Conservation (phyloP, 2,329 filamentous ascomycete species). For the Akanthomyces dipterigenus region DNA sequence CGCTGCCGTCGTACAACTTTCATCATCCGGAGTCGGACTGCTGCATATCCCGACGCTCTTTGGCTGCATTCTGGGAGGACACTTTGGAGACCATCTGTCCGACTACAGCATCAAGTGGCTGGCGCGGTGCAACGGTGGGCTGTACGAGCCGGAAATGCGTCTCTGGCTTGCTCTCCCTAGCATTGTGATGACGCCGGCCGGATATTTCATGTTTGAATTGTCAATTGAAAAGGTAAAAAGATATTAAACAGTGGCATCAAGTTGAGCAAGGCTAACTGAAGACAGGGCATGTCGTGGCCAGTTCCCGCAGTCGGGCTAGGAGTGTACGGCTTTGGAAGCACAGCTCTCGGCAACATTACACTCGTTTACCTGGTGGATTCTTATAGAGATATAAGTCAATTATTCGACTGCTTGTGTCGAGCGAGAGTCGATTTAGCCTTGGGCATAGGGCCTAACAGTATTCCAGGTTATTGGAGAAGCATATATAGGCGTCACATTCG, state of each 20-base stretch:
- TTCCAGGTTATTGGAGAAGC: not conserved
- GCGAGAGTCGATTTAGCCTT: not conserved
- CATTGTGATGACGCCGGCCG: not conserved
- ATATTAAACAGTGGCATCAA: too few species aligned
- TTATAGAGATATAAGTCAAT: conserved; percentile 26
- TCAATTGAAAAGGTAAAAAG: not conserved
- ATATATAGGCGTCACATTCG: not conserved
- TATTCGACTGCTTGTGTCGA: too few species aligned
- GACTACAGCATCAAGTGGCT: conserved; percentile 30
- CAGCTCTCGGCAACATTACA: conserved; percentile 26
- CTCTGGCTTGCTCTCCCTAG: conserved; percentile 22
- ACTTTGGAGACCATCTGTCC: conserved; percentile 29
- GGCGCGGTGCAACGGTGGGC: conserved; percentile 29
- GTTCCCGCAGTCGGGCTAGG: not conserved
- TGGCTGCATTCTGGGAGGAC: conserved; percentile 28
- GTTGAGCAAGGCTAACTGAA: not conserved
- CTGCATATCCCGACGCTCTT: conserved; percentile 23
- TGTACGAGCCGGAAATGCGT: conserved; percentile 38
- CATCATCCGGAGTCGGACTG: conserved; percentile 18
- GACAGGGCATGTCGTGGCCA: not conserved
- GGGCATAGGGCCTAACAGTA: not conserved
- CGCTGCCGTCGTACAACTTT: conserved; percentile 24
- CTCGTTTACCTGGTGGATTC: conserved; percentile 33
- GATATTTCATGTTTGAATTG: not conserved
- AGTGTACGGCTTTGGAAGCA: not conserved